Evolutionary conservation across 306 rosid genomes (phyloP).

Genomic region (Spatholobus suberectus): DNA sequence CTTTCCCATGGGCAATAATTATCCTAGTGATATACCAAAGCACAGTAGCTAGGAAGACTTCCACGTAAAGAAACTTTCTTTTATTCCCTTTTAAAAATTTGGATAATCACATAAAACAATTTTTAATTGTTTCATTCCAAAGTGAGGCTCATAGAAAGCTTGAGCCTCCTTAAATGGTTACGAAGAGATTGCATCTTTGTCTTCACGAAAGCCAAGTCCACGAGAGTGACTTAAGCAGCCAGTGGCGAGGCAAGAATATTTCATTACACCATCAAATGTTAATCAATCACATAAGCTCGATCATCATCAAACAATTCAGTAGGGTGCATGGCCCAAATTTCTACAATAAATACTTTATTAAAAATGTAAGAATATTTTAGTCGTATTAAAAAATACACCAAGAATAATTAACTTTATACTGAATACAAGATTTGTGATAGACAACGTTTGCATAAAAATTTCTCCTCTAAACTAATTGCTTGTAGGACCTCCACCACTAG

Average conservation of each 20-base stretch:
- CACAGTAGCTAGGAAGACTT: constrained; percentile 26
- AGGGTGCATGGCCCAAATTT: background rate
- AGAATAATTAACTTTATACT: background rate
- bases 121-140: constrained; percentile 45
- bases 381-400: background rate
- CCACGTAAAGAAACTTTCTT: constrained; percentile 38
- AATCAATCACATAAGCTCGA: constrained; percentile 3
- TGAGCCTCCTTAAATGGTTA: constrained; percentile 5
- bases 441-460: background rate
- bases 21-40: constrained; percentile 20
- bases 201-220: constrained; percentile 38
- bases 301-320: background rate
- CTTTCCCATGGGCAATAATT: constrained; percentile 37
- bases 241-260: constrained; percentile 26
- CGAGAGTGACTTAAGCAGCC: constrained; percentile 22
- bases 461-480: background rate
- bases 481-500: background rate
- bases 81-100: constrained; percentile 15
- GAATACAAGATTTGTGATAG: background rate
- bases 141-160: constrained; percentile 25
- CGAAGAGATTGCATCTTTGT: constrained; percentile 30
- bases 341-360: background rate
- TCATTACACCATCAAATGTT: constrained; percentile 18
- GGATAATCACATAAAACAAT: constrained; percentile 18
- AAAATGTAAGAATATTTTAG: background rate